phyloP scores from a whole-genome alignment of 805 yeast species.

The Blastobotrys peoriensis region DNA sequence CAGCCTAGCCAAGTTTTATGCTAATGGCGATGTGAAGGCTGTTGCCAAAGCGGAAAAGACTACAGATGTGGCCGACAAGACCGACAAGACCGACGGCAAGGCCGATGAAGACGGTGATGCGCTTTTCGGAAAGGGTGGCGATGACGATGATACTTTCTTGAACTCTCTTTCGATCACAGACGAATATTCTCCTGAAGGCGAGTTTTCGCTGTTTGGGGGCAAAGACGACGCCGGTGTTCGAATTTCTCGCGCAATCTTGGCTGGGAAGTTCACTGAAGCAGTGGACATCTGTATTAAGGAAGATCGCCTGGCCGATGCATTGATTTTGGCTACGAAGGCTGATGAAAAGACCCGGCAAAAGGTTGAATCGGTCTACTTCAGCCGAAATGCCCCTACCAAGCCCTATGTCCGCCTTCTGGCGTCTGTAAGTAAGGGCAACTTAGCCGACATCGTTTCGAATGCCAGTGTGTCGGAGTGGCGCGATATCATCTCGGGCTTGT shows the following conservation, averaged over 20 bases:
- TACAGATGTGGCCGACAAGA: slow-evolving; percentile 14
- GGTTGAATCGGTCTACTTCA: slow-evolving; percentile 68
- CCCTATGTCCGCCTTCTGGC: slow-evolving; percentile 70
- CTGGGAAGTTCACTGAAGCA: slow-evolving; percentile 61
- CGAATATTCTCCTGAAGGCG: slow-evolving; percentile 26
- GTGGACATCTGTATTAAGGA: slow-evolving; percentile 58
- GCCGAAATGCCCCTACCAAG: slow-evolving; percentile 44
- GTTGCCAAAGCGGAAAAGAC: slow-evolving; percentile 14
- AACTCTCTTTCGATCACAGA: slow-evolving; percentile 24
- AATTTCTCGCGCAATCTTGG: slow-evolving; percentile 47
- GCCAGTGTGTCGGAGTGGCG: slow-evolving; percentile 80
- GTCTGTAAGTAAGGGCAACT: slow-evolving; percentile 50
- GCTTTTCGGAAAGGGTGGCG: slow-evolving; percentile 28
- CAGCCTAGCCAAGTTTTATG: slow-evolving; percentile 20
- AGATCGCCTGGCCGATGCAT: slow-evolving; percentile 68
- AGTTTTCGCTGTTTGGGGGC: slow-evolving; percentile 27
- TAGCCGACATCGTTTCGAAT: slow-evolving; percentile 67
- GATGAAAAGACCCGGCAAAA: slow-evolving; percentile 52
- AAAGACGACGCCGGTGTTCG: slow-evolving; percentile 39
- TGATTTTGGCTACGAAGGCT: slow-evolving; percentile 65
- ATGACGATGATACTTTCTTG: slow-evolving; percentile 23
- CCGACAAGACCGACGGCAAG: slow-evolving; percentile 13
- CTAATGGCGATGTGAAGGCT: slow-evolving; percentile 6
- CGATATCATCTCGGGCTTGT: slow-evolving; percentile 64
- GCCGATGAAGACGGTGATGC: slow-evolving; percentile 6